Evolutionary conservation across 371 early-diverging fungal species (phyloP).

Genomic region (Rhizopus stolonifer): DNA sequence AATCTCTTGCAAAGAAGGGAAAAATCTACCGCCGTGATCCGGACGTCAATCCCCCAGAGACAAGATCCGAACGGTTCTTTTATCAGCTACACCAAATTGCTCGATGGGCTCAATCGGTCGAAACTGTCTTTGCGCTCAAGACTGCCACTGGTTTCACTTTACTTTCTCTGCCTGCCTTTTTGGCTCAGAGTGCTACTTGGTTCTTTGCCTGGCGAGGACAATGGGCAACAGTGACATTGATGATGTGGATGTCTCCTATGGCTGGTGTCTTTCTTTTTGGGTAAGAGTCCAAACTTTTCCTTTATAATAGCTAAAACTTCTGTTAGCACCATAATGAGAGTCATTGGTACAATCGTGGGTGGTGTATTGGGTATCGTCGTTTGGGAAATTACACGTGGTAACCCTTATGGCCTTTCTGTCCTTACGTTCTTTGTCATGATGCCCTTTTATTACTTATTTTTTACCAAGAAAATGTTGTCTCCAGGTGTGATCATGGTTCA

Average conservation of each 20-base stretch:
- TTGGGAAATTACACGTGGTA: slow-evolving; percentile 44
- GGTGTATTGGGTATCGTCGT: slow-evolving; percentile 39
- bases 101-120: slow-evolving; percentile 26
- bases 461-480: slow-evolving; percentile 22
- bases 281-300: too few relatives aligned
- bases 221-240: slow-evolving; percentile 44
- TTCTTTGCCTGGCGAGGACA: slow-evolving; percentile 43
- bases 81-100: slow-evolving; percentile 15
- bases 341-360: slow-evolving; percentile 37
- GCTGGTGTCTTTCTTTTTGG: slow-evolving; percentile 39
- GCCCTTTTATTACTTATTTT: slow-evolving; percentile 31
- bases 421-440: slow-evolving; percentile 27
- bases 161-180: slow-evolving; percentile 34
- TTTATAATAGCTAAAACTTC: too few relatives aligned
- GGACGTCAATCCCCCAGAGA: slow-evolving; percentile 42
- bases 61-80: slow-evolving; percentile 26
- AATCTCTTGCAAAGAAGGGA: slow-evolving; percentile 5
- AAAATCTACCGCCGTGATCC: slow-evolving; percentile 28
- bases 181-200: slow-evolving; percentile 32
- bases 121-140: slow-evolving; percentile 37
- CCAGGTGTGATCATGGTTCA: slow-evolving; percentile 31
- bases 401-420: slow-evolving; percentile 38
- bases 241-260: slow-evolving; percentile 43
- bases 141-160: slow-evolving; percentile 36
- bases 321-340: slow-evolving; percentile 28